Percentiles rank a stretch among this genome's conserved stretches.
These are phyloP conservation scores for Litsea cubeba DNA, from an alignment of 164 flowering plant genomes.

Conservation along the genomic window DNA sequence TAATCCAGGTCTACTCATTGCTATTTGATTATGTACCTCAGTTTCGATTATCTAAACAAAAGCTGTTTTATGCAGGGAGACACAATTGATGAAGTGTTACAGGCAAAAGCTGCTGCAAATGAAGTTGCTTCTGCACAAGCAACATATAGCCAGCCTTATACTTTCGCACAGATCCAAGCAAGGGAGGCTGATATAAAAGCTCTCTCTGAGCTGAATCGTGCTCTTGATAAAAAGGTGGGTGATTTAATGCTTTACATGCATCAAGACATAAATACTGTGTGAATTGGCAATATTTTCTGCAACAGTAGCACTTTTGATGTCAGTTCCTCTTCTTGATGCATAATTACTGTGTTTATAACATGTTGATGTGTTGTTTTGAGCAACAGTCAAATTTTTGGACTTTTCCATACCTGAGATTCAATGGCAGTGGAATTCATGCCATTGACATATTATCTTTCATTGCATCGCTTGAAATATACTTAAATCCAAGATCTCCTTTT, in stretches of 20 bases:
- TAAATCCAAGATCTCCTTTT: too few species aligned
- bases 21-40: neutral
- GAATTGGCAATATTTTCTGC: too few species aligned
- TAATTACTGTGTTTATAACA: too few species aligned
- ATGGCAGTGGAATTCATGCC: too few species aligned
- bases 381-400: too few species aligned
- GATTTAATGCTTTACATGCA: neutral
- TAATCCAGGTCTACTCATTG: neutral
- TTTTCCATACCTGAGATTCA: too few species aligned
- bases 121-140: conserved; percentile 38
- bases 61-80: conserved; percentile 28
- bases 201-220: conserved; percentile 51
- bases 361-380: too few species aligned
- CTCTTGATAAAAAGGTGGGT: conserved; percentile 62
- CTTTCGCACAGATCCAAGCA: conserved; percentile 46
- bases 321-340: too few species aligned
- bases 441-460: too few species aligned
- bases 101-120: conserved; percentile 35
- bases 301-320: too few species aligned
- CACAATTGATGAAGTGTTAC: conserved; percentile 28
- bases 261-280: neutral
- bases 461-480: too few species aligned
- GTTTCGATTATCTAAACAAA: neutral
- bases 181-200: conserved; percentile 68
- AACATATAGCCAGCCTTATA: conserved; percentile 32